A percentile compares a stretch with the other conserved stretches of the same genome.
Evolutionary conservation across 805 yeast genomes (phyloP).

Genomic region (Tetrapisispora nanseiensis): DNA sequence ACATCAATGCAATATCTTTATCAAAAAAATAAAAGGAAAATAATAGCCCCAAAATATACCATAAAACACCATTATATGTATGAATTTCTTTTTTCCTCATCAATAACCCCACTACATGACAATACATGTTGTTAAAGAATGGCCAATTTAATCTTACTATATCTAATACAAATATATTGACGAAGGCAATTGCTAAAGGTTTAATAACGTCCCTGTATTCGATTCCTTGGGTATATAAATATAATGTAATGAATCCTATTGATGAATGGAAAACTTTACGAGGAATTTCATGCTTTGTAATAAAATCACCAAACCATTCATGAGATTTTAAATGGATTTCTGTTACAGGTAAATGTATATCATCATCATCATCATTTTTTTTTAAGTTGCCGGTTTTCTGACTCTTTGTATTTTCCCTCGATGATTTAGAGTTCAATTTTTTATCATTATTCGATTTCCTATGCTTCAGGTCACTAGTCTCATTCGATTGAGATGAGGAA

Average conservation of each 20-base stretch:
- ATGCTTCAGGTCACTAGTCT: background rate
- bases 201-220: slow-evolving; percentile 47
- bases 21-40: slow-evolving; percentile 62
- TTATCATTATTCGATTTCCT: too few species aligned
- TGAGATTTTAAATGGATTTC: slow-evolving; percentile 33
- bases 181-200: slow-evolving; percentile 48
- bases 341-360: slow-evolving; percentile 24
- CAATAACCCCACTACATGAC: slow-evolving; percentile 61
- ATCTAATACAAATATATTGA: slow-evolving; percentile 53
- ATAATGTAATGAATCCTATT: slow-evolving; percentile 74
- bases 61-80: slow-evolving; percentile 73
- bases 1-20: slow-evolving; percentile 70
- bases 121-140: slow-evolving; percentile 56
- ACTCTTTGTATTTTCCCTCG: background rate
- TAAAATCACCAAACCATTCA: slow-evolving; percentile 39
- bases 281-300: slow-evolving; percentile 78
- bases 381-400: background rate
- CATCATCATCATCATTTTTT: slow-evolving; percentile 8
- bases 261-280: slow-evolving; percentile 83
- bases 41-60: slow-evolving; percentile 73
- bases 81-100: slow-evolving; percentile 78
- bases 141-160: slow-evolving; percentile 52
- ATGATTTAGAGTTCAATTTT: too few species aligned
- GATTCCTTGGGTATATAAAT: slow-evolving; percentile 45
- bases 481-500: background rate